These are phyloP conservation scores for Aristolochia contorta DNA, from an alignment of 164 flowering plant species.

Conservation along the genomic window DNA sequence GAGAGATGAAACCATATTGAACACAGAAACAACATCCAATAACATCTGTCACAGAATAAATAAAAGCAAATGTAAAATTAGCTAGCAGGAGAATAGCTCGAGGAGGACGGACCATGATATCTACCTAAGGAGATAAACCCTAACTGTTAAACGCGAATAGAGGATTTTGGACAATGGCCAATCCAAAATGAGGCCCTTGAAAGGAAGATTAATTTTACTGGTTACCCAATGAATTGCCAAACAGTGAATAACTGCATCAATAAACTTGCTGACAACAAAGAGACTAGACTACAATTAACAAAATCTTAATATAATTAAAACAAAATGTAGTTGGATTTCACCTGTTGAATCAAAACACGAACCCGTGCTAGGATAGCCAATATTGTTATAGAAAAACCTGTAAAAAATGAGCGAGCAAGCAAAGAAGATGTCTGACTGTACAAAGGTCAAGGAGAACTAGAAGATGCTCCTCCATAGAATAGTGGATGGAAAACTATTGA, in stretches of 20 bases:
- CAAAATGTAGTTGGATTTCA: conserved; percentile 22
- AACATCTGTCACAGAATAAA: conserved; percentile 40
- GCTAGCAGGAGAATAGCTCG: not conserved
- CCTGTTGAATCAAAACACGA: conserved; percentile 84
- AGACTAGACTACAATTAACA: not conserved
- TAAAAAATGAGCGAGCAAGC: conserved; percentile 85
- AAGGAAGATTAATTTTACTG: too few species aligned
- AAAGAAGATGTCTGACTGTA: conserved; percentile 61
- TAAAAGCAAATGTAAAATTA: conserved; percentile 2
- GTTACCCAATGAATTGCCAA: too few species aligned
- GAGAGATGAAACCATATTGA: conserved; percentile 54
- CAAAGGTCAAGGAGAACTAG: conserved; percentile 26
- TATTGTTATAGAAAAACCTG: conserved; percentile 59
- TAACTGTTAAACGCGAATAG: too few species aligned
- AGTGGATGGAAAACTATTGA: not conserved
- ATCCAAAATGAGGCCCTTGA: too few species aligned
- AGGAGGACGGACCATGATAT: not conserved
- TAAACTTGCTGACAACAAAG: too few species aligned
- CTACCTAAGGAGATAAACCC: not conserved
- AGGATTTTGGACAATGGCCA: too few species aligned
- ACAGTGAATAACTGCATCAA: too few species aligned
- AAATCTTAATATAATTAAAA: not conserved
- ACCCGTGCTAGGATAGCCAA: conserved; percentile 75
- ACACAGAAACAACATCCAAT: conserved; percentile 57
- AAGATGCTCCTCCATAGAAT: not conserved